phyloP scores from a whole-genome alignment of 2,329 filamentous ascomycete genomes.

The Fusarium sp. region DNA sequence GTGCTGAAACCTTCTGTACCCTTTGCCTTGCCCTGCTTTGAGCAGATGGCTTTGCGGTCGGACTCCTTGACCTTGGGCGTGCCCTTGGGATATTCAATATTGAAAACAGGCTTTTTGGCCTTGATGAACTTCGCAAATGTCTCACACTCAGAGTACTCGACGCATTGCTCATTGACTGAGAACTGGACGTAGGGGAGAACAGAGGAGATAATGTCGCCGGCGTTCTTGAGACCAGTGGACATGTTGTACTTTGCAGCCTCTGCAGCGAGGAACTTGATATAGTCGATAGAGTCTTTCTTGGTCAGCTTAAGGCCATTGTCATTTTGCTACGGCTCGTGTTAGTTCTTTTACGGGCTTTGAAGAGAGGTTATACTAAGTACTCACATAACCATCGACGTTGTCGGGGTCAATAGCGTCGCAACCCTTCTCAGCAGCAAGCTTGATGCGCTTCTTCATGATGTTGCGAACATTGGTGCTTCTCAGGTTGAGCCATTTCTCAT shows the following conservation, averaged over 20 bases:
- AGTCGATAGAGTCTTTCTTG: conserved; percentile 64
- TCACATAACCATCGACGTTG: conserved; percentile 73
- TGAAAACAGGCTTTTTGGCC: conserved; percentile 73
- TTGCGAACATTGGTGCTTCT: conserved; percentile 65
- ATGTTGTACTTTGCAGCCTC: conserved; percentile 64
- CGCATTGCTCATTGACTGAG: conserved; percentile 76
- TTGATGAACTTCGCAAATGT: conserved; percentile 66
- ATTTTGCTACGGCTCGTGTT: conserved; percentile 55
- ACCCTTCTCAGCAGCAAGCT: conserved; percentile 67
- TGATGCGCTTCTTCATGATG: conserved; percentile 71
- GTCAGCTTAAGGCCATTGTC: conserved; percentile 70
- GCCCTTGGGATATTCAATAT: conserved; percentile 74
- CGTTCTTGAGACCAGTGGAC: conserved; percentile 75
- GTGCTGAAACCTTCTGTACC: conserved; percentile 66
- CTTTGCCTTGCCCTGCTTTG: conserved; percentile 46
- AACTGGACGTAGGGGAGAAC: conserved; percentile 66
- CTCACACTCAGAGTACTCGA: conserved; percentile 67
- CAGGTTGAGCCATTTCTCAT: conserved; percentile 73
- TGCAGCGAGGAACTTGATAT: conserved; percentile 66
- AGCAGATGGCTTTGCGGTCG: conserved; percentile 56
- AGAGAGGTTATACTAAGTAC: too few relatives aligned
- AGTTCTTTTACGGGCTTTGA: not conserved
- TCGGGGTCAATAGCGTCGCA: conserved; percentile 77
- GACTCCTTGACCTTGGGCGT: conserved; percentile 50
- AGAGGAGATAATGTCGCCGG: conserved; percentile 64